Conservation (phyloP, 2,329 filamentous ascomycete genomes). For the Arthrobotrys musiformis region DNA sequence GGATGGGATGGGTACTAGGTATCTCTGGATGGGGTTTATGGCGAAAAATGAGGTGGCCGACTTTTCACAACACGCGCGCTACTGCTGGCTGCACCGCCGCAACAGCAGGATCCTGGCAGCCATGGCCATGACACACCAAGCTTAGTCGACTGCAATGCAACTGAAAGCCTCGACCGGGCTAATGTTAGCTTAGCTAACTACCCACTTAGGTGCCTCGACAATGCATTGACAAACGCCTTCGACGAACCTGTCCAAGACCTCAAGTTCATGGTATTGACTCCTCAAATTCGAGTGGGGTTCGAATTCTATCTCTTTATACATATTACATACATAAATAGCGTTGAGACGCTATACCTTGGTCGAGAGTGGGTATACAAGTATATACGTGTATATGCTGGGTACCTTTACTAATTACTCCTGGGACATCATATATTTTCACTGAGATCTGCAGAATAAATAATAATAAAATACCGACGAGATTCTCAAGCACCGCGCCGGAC, state of each 20-base stretch:
- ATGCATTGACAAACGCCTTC: neutral
- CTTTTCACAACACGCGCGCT: conserved; percentile 40
- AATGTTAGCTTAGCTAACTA: neutral
- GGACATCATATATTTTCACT: neutral
- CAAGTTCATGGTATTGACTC: neutral
- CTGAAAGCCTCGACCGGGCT: neutral
- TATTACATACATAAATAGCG: neutral
- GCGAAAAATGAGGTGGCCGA: conserved; percentile 46
- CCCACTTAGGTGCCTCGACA: neutral
- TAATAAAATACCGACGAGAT: neutral
- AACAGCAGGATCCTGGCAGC: conserved; percentile 5
- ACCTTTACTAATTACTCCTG: no score
- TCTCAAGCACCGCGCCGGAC: neutral
- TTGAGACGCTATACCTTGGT: neutral
- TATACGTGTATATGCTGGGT: neutral
- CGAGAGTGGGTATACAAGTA: neutral
- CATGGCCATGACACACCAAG: conserved; percentile 6
- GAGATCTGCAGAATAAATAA: neutral
- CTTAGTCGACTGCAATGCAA: no score
- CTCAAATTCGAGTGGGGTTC: neutral
- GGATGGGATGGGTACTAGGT: neutral
- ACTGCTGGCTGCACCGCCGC: neutral
- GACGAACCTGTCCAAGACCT: neutral
- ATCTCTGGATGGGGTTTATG: conserved; percentile 4
- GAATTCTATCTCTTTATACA: neutral